These are phyloP conservation scores for Pseudocercospora eumusae DNA, from an alignment of 2,329 filamentous ascomycete species.

Conservation along the genomic window DNA sequence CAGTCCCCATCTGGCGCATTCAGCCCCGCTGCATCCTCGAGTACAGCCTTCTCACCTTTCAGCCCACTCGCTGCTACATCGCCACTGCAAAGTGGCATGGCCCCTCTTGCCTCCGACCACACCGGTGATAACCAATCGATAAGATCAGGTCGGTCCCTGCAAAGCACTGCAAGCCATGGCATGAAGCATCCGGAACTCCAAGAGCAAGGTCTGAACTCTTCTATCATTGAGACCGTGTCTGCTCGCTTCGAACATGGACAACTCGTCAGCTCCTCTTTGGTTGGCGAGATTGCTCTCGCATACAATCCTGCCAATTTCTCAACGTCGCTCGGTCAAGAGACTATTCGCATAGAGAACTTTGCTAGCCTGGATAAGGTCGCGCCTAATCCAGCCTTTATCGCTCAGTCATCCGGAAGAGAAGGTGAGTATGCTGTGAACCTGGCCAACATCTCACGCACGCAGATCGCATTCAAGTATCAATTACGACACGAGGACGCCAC, in stretches of 20 bases:
- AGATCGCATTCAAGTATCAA: conserved; percentile 90
- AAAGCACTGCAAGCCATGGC: conserved; percentile 60
- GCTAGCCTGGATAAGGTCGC: conserved; percentile 85
- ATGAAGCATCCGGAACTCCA: conserved; percentile 79
- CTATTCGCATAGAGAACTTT: conserved; percentile 85
- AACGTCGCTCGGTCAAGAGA: conserved; percentile 54
- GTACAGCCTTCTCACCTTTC: conserved; percentile 37
- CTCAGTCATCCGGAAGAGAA: conserved; percentile 65
- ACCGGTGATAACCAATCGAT: conserved; percentile 82
- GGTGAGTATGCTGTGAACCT: conserved; percentile 81
- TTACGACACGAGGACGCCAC: conserved; percentile 68
- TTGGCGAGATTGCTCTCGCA: conserved; percentile 85
- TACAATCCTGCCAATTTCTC: conserved; percentile 64
- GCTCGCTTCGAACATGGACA: conserved; percentile 75
- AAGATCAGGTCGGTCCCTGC: conserved; percentile 73
- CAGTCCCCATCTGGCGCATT: conserved; percentile 30
- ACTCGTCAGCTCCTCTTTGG: conserved; percentile 70
- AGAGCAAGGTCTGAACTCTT: conserved; percentile 78
- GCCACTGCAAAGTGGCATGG: conserved; percentile 36
- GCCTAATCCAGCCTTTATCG: conserved; percentile 88
- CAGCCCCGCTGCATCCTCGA: conserved; percentile 21
- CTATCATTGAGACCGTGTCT: conserved; percentile 88
- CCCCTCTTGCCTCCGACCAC: conserved; percentile 55
- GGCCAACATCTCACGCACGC: conserved; percentile 66
- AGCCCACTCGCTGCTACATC: conserved; percentile 30